Evolutionary conservation across 345 rosid genomes (phyloP), one percentile per base, ranked within the genome.

Genomic region (Mangifera indica): DNA sequence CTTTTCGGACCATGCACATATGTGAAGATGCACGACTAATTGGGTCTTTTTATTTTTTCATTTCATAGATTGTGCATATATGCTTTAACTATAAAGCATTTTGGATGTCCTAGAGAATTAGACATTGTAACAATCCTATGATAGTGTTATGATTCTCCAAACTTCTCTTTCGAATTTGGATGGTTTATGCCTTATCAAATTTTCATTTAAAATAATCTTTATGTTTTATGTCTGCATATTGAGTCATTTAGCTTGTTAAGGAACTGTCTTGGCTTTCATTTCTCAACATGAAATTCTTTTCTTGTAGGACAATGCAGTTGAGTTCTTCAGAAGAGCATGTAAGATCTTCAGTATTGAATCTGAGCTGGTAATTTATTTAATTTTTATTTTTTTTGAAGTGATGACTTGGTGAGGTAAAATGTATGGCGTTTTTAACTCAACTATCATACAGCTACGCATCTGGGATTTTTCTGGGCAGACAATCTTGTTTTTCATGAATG

Each of bases 381-480:
- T 49, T 12, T 49, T 49, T 49, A 3, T 70, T 25, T 14, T 21
- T 65, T 72, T 61, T 60, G 71, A 13, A 63, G 67, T 69, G 49
- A 24, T 21, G 45, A 17, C 44, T 29, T 60, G 72, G 72, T 69
- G 58, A 57, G 54, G 34, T 72, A 40, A 66, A 69, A 25, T 25
- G 46, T 68, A 75, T 63, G 61, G 67, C 54, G 25, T 74, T 69
- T 68, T 76, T 74, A 82, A 73, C 66, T 62, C 20, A 80, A 63
- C 53, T 80, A 53, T 69, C 80, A 53, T 71, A 75, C 91, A 95
- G 99, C 54, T 92, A 70, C 93, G 87, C 45, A 88, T 95, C 57
- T 92, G 99, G 98, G 99, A 92, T 78, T 89, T 89, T 81, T 95
- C 94, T 55, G 93, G 97, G 68, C 93, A 87, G 79, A 92, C 92